phyloP scores from a whole-genome alignment of 441 rosid species.

The Eutrema salsugineum region DNA sequence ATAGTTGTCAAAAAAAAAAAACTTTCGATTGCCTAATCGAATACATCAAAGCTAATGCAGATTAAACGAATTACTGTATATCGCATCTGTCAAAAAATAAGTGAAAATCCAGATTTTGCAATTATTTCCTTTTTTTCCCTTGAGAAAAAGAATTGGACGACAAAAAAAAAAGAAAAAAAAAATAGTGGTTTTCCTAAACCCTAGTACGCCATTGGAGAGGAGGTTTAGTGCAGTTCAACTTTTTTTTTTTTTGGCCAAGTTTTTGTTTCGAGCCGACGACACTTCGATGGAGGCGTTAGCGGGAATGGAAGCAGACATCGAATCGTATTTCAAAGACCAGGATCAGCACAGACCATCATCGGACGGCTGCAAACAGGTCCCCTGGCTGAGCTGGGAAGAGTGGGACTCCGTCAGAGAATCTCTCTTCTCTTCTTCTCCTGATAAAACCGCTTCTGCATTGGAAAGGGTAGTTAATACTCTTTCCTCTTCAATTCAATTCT shows the following conservation, averaged over 20 bases:
- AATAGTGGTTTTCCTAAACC: conserved; percentile 5
- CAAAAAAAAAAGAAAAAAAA: not conserved
- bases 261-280: not conserved
- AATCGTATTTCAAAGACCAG: conserved; percentile 25
- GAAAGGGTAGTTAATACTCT: conserved; percentile 57
- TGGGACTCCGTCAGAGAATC: conserved; percentile 86
- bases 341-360: conserved; percentile 34
- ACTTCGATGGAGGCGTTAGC: conserved; percentile 39
- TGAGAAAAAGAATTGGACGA: not conserved
- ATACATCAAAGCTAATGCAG: not conserved
- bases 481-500: not conserved
- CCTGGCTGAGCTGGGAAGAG: conserved; percentile 93
- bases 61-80: not conserved
- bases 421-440: conserved; percentile 73
- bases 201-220: conserved; percentile 23
- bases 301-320: conserved; percentile 44
- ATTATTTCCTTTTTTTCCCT: not conserved
- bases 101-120: not conserved
- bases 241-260: not conserved
- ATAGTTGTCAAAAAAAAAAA: no score
- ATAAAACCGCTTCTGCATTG: conserved; percentile 51
- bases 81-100: not conserved
- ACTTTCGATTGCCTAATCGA: no score
- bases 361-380: conserved; percentile 59
- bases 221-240: not conserved